Base-by-base conservation (phyloP, 2,329 filamentous ascomycete genomes). In the Escovopsis sp. region DNA sequence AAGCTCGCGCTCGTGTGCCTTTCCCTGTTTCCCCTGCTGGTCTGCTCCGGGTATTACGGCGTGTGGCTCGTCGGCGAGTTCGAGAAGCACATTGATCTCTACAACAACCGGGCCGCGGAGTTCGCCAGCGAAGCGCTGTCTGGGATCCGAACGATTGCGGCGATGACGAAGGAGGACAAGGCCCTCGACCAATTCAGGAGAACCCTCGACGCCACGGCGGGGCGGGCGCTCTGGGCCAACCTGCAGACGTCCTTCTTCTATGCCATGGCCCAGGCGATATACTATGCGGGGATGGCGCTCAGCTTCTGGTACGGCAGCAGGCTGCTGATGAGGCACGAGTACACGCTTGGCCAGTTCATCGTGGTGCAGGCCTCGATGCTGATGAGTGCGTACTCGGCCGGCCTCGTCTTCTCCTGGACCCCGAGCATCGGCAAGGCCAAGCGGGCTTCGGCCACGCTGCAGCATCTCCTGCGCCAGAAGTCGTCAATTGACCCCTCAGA, bases 371-470 rank as follows among this genome's bases (percentile, higher is more conserved):
- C 64, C 47, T 59, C 64, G 5, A 54, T 65, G 5, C 53, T 68
- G 6, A 65, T 55, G 56, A 84, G 86, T 45, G 81, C 86, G 0
- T 85, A 94, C 59, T 86, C 85, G 4, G 87, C 87, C 2, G 87
- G 87, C 4, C 80, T 77, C 12, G 78, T 86, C 54, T 94, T 87
- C 69, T 84, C 77, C n/a, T 91, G 85, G 58, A 82, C 83, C 1
- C 82, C 85, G 3, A 83, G 91, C 51, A 88, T 89, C 78, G 78
- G 82, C 50, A 89, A 94, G 62, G 85, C 85, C 2, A 83, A 84
- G 59, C 71, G 84, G 47, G 84, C 87, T 2, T 84, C 85, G 1
- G 69, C 72, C 39, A 74, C 85, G 49, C 74, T 94, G 49, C 86
- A 88, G 63, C 74, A 68, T 0, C 69, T 94, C 34, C 83, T 91